Evolutionary conservation across 352 stramenopile species (phyloP), one percentile per base, ranked within the genome.

Genomic region (Globisporangium cylindrosporum): DNA sequence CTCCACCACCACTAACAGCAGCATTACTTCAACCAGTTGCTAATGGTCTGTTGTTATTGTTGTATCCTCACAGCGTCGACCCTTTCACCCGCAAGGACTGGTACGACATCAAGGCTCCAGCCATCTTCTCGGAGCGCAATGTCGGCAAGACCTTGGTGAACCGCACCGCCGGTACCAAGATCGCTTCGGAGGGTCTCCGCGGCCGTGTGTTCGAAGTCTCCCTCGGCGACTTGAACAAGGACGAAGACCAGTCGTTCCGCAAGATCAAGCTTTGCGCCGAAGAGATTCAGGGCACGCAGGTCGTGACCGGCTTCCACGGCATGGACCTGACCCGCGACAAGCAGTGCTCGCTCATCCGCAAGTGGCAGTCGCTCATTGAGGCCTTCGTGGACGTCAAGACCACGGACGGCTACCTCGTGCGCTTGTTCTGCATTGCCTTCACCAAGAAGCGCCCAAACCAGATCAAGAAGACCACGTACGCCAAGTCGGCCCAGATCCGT

Each of bases 351-450:
- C 90, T 99, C 64, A 99, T 99, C 86, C 98, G 98, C 87, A 99
- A 99, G 94, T 99, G 98, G 96, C 89, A 99, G 86, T 98, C 96
- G 60, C 93, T 99, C 59, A 99, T 99, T 72, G 98, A 99, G 82
- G 97, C 91, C 27, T 98, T 98, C 74, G 97, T 99, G 58, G 98
- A 99, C 76, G 97, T 98, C 58, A 97, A 97, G 82, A 99, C 98
- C 69, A 99, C 97, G 59, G 98, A 99, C 77, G 98, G 98, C 75
- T 99, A 99, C 94, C 89, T 97, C 53, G 92, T 99, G 59, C 96
- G 98, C 75, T 87, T 99, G 67, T 99, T 99, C 88, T 99, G 93
- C 91, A 99, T 99, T 81, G 97, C 92, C 62, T 99, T 99, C 94
- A 99, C 98, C 88, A 99, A 98, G 83, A 98, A 98, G 74, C 93